Percentiles rank a stretch among this genome's conserved stretches.
These are phyloP conservation scores for Dendrostoma leiphaemia DNA, from an alignment of 2,329 filamentous ascomycete genomes.

Conservation along the genomic window DNA sequence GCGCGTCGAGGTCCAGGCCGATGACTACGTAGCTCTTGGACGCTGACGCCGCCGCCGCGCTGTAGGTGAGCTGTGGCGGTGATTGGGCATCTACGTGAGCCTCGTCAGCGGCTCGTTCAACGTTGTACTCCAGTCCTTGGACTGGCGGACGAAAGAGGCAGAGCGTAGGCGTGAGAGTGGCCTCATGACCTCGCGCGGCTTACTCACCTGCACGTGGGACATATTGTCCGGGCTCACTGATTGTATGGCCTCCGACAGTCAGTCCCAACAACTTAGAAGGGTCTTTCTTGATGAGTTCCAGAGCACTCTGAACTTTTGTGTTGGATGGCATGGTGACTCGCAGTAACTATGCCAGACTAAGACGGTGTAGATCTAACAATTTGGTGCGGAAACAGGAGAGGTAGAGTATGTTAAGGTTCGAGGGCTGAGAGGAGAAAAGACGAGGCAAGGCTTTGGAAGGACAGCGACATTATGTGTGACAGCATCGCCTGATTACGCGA, in stretches of 20 bases:
- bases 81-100: constrained; percentile 5
- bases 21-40: constrained; percentile 37
- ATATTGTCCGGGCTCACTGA: constrained; percentile 7
- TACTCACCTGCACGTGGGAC: constrained; percentile 9
- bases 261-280: constrained; percentile 14
- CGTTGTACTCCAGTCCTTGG: too few relatives aligned
- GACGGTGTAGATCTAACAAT: background rate
- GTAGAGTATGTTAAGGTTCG: too few relatives aligned
- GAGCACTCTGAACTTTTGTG: constrained; percentile 4
- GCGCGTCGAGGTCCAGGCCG: constrained; percentile 46
- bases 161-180: too few relatives aligned
- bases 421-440: too few relatives aligned
- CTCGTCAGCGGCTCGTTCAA: too few relatives aligned
- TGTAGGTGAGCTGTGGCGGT: constrained; percentile 4
- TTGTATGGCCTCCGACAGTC: constrained; percentile 6
- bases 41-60: background rate
- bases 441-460: too few relatives aligned
- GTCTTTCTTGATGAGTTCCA: constrained; percentile 8
- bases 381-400: background rate
- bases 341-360: background rate
- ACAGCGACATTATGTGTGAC: too few relatives aligned
- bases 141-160: too few relatives aligned
- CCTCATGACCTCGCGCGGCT: background rate
- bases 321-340: constrained; percentile 10
- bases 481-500: too few relatives aligned